Percentiles rank a stretch among this genome's conserved stretches.
Evolutionary conservation across 257 asterid genomes (phyloP).

Genomic region (Fraxinus cuspidata): DNA sequence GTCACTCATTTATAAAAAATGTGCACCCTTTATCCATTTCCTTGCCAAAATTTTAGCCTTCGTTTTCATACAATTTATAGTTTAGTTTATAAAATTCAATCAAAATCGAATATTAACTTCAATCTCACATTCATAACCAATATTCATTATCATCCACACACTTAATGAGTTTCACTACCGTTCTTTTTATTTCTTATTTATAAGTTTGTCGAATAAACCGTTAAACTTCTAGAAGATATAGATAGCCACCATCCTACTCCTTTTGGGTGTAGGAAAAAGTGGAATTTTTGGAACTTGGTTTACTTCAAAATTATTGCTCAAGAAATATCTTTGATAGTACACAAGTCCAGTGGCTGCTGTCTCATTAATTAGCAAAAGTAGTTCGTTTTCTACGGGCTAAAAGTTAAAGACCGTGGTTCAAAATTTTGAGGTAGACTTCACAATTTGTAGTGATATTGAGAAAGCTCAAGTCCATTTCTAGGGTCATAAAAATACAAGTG

Average conservation of each 20-base stretch:
- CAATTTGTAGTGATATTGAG: slow-evolving; percentile 11
- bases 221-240: no score
- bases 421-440: slow-evolving; percentile 4
- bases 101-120: no score
- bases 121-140: no score
- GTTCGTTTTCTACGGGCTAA: slow-evolving; percentile 13
- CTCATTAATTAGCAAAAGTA: slow-evolving; percentile 19
- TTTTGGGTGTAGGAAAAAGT: neutral
- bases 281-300: neutral
- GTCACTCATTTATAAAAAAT: neutral
- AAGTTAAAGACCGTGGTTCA: slow-evolving; percentile 18
- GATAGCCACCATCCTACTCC: neutral
- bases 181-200: no score
- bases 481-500: slow-evolving; percentile 20
- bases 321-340: neutral
- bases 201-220: no score
- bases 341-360: neutral
- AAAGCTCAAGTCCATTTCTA: slow-evolving; percentile 3
- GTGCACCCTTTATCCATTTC: neutral
- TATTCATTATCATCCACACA: no score
- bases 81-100: no score
- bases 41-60: no score
- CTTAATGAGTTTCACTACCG: no score
- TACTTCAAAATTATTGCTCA: neutral
- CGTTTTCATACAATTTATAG: no score